These are phyloP conservation scores for Miamiensis avidus DNA, from an alignment of 169 alveolate species.

Conservation along the genomic window DNA sequence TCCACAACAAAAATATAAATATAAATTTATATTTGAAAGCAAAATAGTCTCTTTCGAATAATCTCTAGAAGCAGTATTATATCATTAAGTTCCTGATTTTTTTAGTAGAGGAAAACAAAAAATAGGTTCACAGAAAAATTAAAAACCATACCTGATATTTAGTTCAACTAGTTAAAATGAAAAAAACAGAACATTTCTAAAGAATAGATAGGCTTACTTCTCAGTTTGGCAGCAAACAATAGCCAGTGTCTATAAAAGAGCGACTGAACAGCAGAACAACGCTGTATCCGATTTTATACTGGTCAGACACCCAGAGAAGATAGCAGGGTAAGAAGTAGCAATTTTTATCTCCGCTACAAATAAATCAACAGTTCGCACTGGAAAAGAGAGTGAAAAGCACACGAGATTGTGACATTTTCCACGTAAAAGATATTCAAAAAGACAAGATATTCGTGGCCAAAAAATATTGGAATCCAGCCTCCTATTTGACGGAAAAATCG, in stretches of 20 bases:
- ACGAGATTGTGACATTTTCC: background rate
- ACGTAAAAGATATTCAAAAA: background rate
- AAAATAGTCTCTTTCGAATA: too few species aligned
- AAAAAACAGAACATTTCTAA: too few species aligned
- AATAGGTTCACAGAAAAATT: too few species aligned
- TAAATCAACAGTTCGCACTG: background rate
- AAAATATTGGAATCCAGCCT: background rate
- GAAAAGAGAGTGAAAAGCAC: background rate
- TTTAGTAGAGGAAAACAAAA: too few species aligned
- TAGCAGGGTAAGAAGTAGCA: background rate
- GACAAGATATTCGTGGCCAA: background rate
- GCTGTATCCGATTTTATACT: background rate
- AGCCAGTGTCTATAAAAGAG: background rate
- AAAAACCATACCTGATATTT: too few species aligned
- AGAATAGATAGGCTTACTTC: too few species aligned
- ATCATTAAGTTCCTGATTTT: too few species aligned
- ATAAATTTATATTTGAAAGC: too few species aligned
- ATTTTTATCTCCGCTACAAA: background rate
- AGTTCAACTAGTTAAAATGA: too few species aligned
- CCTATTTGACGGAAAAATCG: background rate
- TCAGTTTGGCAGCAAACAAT: too few species aligned
- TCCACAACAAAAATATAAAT: too few species aligned
- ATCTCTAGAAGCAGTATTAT: too few species aligned
- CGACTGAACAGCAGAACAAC: background rate
- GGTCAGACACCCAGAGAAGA: background rate